Evolutionary conservation across 495 filamentous ascomycete genomes (phyloP).

Genomic region (Penicillium waksmanii): DNA sequence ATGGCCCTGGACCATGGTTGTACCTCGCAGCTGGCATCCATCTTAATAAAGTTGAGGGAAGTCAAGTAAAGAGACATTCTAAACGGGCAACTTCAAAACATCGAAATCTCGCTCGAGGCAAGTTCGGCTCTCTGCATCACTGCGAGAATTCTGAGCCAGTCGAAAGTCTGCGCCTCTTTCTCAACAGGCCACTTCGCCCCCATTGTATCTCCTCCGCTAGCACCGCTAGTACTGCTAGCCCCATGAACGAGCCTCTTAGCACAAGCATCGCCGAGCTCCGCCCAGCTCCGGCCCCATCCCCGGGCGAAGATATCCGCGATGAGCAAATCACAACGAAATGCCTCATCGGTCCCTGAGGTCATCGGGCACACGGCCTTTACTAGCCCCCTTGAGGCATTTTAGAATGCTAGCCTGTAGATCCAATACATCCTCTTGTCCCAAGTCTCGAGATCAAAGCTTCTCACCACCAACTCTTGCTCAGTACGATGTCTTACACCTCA

Average conservation of each 20-base stretch:
- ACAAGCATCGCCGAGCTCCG: background rate
- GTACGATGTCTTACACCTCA: conserved; percentile 21
- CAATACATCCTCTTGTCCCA: background rate
- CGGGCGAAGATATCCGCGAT: background rate
- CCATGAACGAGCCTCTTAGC: conserved; percentile 2
- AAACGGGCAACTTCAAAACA: too few relatives aligned
- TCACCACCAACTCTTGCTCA: background rate
- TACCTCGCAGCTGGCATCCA: too few relatives aligned
- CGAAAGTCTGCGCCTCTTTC: too few relatives aligned
- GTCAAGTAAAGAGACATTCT: too few relatives aligned
- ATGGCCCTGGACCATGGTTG: too few relatives aligned
- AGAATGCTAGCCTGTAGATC: background rate
- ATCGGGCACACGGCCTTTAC: background rate
- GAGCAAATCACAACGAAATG: conserved; percentile 6
- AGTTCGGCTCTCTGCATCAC: too few relatives aligned
- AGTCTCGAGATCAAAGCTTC: background rate
- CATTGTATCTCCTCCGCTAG: too few relatives aligned
- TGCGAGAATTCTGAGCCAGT: too few relatives aligned
- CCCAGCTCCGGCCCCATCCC: background rate
- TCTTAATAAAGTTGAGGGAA: too few relatives aligned
- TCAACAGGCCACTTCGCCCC: too few relatives aligned
- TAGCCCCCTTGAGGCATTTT: background rate
- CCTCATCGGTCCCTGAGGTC: conserved; percentile 9
- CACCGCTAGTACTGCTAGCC: background rate
- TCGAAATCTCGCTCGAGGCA: too few relatives aligned